phyloP scores from a whole-genome alignment of 192 early-diverging fungal species.

The Podila verticillata region DNA sequence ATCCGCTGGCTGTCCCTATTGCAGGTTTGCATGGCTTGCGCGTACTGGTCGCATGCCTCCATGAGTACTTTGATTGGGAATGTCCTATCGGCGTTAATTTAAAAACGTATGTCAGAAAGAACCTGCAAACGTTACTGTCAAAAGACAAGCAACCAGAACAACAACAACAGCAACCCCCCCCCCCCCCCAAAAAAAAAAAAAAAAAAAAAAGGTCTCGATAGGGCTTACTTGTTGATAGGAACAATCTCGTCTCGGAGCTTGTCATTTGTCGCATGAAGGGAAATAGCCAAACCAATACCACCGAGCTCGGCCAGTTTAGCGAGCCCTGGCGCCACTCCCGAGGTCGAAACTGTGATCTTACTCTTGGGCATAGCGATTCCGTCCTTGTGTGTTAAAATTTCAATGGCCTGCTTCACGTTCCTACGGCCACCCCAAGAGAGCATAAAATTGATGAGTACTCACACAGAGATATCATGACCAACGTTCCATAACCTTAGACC shows the following conservation, averaged over 20 bases:
- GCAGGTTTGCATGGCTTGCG: conserved; percentile 56
- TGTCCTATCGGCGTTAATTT: conserved; percentile 44
- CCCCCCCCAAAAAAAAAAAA: too few species aligned
- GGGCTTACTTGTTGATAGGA: conserved; percentile 78
- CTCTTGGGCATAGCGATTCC: conserved; percentile 73
- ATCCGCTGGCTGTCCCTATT: conserved; percentile 69
- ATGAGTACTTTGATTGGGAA: conserved; percentile 80
- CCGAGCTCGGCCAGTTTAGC: conserved; percentile 77
- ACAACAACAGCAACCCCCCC: too few species aligned
- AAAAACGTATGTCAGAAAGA: background rate
- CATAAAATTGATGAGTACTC: background rate
- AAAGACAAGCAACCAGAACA: too few species aligned
- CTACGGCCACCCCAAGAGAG: conserved; percentile 8
- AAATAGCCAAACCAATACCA: conserved; percentile 79
- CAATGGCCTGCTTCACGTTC: conserved; percentile 68
- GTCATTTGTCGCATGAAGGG: conserved; percentile 86
- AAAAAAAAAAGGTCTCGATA: background rate
- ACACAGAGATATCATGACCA: background rate
- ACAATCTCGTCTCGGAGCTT: conserved; percentile 80
- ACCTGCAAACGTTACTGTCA: background rate
- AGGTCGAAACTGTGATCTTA: conserved; percentile 86
- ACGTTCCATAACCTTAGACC: background rate
- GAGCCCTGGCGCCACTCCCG: conserved; percentile 86
- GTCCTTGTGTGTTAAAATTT: conserved; percentile 64
- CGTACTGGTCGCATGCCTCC: conserved; percentile 74